Evolutionary conservation across 441 rosid genomes (phyloP), one percentile per base, ranked within the genome.

Genomic region (Adansonia rubrostipa): DNA sequence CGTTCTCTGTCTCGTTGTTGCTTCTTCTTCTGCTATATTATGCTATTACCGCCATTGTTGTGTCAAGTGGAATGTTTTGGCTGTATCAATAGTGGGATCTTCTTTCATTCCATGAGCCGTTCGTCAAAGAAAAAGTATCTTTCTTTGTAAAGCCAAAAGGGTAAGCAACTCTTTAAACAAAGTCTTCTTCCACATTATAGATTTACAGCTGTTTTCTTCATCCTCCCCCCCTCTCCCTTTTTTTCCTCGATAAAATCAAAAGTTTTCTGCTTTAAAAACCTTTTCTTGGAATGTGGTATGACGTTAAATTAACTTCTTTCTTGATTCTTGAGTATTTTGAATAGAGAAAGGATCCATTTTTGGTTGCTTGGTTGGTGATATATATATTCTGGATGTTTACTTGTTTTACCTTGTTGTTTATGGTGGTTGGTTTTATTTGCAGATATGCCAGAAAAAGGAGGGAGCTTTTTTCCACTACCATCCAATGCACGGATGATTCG

Each of bases 371-470:
- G 60, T 54, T 54, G 20, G 20, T 45, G 2, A 45, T 8, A 45
- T 53, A 5, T 36, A 36, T 36, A 36, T 28, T 28, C 8, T 63
- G 44, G 73, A 5, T 47, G 54, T 51, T 14, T 33, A n/a, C n/a
- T 5, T 53, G 42, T 47, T 20, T 61, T 22, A 9, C 10, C 3
- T 19, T 5, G 44, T 19, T 77, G 4, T 6, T 70, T 60, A 28
- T 66, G 47, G 57, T 80, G 36, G 36, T 74, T 69, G 67, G 28
- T 77, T 54, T n/a, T 42, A 0, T 13, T 71, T 79, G 77, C 80
- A 81, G 86, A 92, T 94, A 92, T 94, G 98, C 92, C 91, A 81
- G 97, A 88, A 82, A 92, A 91, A 82, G 91, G 85, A 24, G 48
- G 28, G 70, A 78, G 36, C 77, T 71, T 71, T 13, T 22, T 84